Evolutionary conservation across 1,284 basidiomycete genomes (phyloP), one percentile per base, ranked within the genome.

Genomic region (Pseudozyma sp.): DNA sequence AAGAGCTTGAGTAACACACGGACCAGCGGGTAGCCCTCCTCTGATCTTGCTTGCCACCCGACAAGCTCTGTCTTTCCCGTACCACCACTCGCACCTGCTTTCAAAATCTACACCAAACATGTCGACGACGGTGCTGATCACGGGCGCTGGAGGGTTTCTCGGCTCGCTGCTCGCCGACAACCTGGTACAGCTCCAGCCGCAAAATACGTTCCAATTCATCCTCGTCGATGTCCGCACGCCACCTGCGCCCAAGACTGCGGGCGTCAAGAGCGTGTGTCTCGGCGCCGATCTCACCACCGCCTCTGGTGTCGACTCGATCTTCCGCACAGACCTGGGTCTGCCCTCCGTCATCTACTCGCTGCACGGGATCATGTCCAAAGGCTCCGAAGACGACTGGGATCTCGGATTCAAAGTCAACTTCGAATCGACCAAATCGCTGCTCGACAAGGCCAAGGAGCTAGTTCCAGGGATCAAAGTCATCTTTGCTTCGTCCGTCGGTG

Each of bases 301-400:
- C 0, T n/a, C 40, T 2, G 58, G 67, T 5, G 59, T 76, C 14
- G 54, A 68, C 11, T 60, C 68, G 29, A 46, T 78, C 50, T 78
- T 78, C 37, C 39, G 44, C 13, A 75, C 75, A 6, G 43, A 55
- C 6, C 51, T 72, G 10, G 75, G 73, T 5, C 31, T 55, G 10
- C 75, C 75, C 0, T 35, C 50, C 13, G 66, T 72, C 17, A 72
- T 76, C 60, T 76, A 75, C 62, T 69, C 69, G 8, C 49, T 78
- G 45, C 75, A 78, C 52, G 75, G 75, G 0, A 78, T 78, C 65
- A 78, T 78, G 75, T 68, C 62, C 19, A 65, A 71, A 47, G 75
- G 75, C 13, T 46, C 58, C 24, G 75, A 75, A 33, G 73, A 67
- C 29, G 55, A 71, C 49, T 75, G 68, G 68, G 73, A 78, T 14